Conservation (phyloP, 768 basidiomycete genomes). For the Pleurotus djamor region DNA sequence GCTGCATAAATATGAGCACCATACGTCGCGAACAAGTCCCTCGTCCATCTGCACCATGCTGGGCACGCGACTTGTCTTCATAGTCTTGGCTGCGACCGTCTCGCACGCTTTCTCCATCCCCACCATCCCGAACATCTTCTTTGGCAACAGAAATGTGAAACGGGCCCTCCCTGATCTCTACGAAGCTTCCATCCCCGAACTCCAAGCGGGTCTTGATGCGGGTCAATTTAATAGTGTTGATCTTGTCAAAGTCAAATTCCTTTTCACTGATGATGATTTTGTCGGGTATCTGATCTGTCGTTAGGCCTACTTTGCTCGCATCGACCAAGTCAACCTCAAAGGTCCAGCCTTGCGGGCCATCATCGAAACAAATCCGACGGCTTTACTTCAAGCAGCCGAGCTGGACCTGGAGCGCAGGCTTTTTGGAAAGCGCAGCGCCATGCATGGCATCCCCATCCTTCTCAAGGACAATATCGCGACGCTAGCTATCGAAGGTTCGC, state of each 20-base stretch:
- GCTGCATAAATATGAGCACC: not conserved
- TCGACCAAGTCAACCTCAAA: conserved; percentile 65
- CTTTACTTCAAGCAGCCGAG: conserved; percentile 47
- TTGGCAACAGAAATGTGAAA: not conserved
- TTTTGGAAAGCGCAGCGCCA: conserved; percentile 38
- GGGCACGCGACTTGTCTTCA: not conserved
- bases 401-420: conserved; percentile 43
- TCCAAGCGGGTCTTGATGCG: conserved; percentile 49
- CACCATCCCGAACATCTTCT: not conserved
- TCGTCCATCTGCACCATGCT: not conserved
- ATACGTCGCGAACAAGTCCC: not conserved
- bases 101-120: not conserved
- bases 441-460: conserved; percentile 55
- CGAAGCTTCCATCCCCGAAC: conserved; percentile 53
- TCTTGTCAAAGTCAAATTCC: conserved; percentile 47
- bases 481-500: conserved; percentile 36
- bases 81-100: not conserved
- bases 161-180: conserved; percentile 50
- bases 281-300: not conserved
- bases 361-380: conserved; percentile 53
- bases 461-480: conserved; percentile 54
- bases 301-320: conserved; percentile 65
- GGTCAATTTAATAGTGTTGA: conserved; percentile 58
- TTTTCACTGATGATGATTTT: not conserved
- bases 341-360: conserved; percentile 58